Percentiles rank a stretch among this genome's conserved stretches.
Conservation (phyloP, 495 filamentous ascomycete genomes). For the Penicillium parvum region DNA sequence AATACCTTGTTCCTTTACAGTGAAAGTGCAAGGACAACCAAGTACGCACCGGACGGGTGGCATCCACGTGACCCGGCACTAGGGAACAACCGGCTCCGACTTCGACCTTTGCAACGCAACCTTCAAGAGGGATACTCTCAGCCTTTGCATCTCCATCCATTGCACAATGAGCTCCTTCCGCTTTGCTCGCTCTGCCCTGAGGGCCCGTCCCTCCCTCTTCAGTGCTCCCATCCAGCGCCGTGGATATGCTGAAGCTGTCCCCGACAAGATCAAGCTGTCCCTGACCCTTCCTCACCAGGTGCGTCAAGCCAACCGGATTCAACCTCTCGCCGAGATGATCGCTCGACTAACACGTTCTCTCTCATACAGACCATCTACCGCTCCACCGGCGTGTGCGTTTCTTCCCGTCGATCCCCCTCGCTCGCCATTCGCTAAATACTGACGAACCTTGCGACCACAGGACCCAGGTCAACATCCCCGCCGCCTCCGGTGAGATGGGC, state of each 20-base stretch:
- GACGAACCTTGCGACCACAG: conserved; percentile 46
- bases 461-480: conserved; percentile 97
- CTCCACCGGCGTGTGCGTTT: conserved; percentile 64
- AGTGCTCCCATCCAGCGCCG: conserved; percentile 71
- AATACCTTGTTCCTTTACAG: no score
- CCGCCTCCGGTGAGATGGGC: conserved; percentile 98
- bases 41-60: no score
- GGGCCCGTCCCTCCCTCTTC: conserved; percentile 67
- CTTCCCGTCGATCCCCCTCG: conserved; percentile 6
- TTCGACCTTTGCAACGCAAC: conserved; percentile 47
- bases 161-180: conserved; percentile 84
- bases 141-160: conserved; percentile 34
- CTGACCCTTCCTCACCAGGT: conserved; percentile 98
- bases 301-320: conserved; percentile 34
- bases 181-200: conserved; percentile 79
- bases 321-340: conserved; percentile 4
- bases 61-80: conserved; percentile 35
- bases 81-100: conserved; percentile 46
- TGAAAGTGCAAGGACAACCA: no score
- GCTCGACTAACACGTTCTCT: conserved; percentile 21
- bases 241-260: conserved; percentile 89
- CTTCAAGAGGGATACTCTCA: conserved; percentile 39
- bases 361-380: conserved; percentile 64
- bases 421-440: conserved; percentile 28
- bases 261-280: conserved; percentile 97